Base-by-base conservation (phyloP, 495 filamentous ascomycete species). In the Podospora pseudocomata region DNA sequence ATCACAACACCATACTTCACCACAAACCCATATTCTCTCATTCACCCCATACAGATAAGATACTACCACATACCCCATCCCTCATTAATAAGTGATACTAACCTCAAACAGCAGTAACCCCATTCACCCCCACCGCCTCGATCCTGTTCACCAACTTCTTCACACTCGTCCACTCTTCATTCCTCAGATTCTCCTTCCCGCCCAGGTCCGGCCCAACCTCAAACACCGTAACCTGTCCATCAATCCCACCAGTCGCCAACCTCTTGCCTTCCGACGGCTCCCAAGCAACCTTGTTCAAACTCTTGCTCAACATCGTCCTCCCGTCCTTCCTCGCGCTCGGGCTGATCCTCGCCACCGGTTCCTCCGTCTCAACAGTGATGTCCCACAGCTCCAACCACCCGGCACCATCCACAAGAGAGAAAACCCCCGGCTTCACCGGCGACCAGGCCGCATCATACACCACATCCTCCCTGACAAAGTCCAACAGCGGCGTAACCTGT, bases 381-480 rank as follows among this genome's bases (percentile, higher is more conserved):
- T 99, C 96, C 92, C 94, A 99, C 54, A 99, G 82, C 78, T 98
- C 95, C 53, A 99, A 81, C 75, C 89, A 91, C n/a, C 95, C 95
- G 16, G 89, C 91, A 49, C 95, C 95, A 68, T 98, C 95, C 27
- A 98, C 95, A 15, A 93, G 86, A 16, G 91, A 91, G 78, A 99
- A 99, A 15, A 99, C 91, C 28, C 92, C 92, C 0, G 95, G 95
- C 72, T 92, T 91, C 70, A 92, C 86, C 0, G 95, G 94, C 44
- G 92, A 94, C 95, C 95, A 99, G 15, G 88, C 87, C 0, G 93
- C 93, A 79, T 97, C 94, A 79, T 98, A 99, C 56, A 98, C 93
- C 6, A 97, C 87, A 71, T 98, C 95, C 80, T 99, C 95, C 32
- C 96, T 90, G 39, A 88, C 88, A 71, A 98, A 90, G 62, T 97